phyloP scores from a whole-genome alignment of 345 rosid genomes.

The Aurinia saxatilis region DNA sequence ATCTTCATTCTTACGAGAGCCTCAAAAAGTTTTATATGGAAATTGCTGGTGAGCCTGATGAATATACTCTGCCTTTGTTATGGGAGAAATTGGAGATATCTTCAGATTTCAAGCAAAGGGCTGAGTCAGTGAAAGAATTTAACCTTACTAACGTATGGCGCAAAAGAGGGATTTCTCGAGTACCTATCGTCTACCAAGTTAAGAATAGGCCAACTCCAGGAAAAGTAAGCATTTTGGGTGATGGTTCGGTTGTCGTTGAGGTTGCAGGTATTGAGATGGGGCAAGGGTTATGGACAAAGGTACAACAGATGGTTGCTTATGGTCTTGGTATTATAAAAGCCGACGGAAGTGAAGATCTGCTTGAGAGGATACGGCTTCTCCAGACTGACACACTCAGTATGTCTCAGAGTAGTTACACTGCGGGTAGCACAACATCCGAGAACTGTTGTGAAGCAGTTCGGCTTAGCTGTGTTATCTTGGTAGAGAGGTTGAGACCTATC shows the following conservation, averaged over 20 bases:
- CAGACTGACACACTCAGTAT: constrained; percentile 68
- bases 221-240: constrained; percentile 73
- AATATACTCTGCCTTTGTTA: constrained; percentile 59
- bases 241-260: constrained; percentile 86
- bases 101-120: constrained; percentile 43
- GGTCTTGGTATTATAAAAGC: constrained; percentile 55
- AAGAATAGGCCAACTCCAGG: constrained; percentile 53
- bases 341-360: constrained; percentile 35
- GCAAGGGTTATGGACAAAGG: constrained; percentile 96
- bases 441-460: constrained; percentile 73
- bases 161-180: constrained; percentile 74
- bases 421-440: constrained; percentile 90
- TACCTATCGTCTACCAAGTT: constrained; percentile 52
- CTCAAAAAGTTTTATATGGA: constrained; percentile 44
- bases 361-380: constrained; percentile 60
- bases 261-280: constrained; percentile 91
- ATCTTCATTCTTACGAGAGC: constrained; percentile 56
- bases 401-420: constrained; percentile 65
- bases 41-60: constrained; percentile 44
- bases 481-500: constrained; percentile 53
- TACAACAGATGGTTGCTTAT: constrained; percentile 83
- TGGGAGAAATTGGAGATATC: constrained; percentile 62
- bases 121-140: constrained; percentile 45
- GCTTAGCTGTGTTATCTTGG: constrained; percentile 61
- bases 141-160: constrained; percentile 48